Base-by-base conservation (phyloP, 805 yeast genomes). In the Wickerhamiella musiphila region DNA sequence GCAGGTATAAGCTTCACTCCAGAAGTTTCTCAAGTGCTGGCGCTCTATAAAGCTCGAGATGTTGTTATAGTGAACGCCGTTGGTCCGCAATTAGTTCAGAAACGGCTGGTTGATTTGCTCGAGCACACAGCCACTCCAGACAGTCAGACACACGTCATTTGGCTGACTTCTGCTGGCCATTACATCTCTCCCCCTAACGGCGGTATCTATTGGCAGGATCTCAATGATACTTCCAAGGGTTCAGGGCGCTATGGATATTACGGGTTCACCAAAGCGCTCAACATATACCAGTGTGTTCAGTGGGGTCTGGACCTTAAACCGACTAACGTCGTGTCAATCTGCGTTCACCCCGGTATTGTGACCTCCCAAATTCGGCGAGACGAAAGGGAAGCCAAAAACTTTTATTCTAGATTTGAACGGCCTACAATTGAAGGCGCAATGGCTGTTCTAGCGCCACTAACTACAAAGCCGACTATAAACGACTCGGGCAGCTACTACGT, bases 241-340 rank as follows among this genome's bases (percentile, higher is more conserved):
- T 22, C 42, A 18, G 19, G 33, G 5, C 45, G 46, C 18, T 40
- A 47, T 25, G 38, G 43, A 13, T 36, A 40, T 31, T 63, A 66
- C 39, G 65, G 61, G 10, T 69, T 65, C 42, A 56, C 65, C 18
- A 66, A 66, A 47, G 64, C 66, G 2, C 56, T 58, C 31, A 55
- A 53, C 31, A 45, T 58, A 16, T 53, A 56, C 33, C 60, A 60
- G 37, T 53, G 62, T 1, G 40, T 47, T 7, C 43, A 46, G 27
- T 63, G 63, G 60, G 48, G 52, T 3, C 37, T 43, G 31, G 27
- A 46, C 15, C 51, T 56, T 36, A 45, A 52, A 4, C 41, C 47
- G 3, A 7, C 29, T 10, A 44, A 47, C 6, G 48, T 59, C 2
- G 45, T 59, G 4, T 45, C 53, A 10, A 44, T 60, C 7, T 41